These are phyloP conservation scores for Trypethelium eluteriae DNA, from an alignment of 495 filamentous ascomycete genomes.

Conservation along the genomic window DNA sequence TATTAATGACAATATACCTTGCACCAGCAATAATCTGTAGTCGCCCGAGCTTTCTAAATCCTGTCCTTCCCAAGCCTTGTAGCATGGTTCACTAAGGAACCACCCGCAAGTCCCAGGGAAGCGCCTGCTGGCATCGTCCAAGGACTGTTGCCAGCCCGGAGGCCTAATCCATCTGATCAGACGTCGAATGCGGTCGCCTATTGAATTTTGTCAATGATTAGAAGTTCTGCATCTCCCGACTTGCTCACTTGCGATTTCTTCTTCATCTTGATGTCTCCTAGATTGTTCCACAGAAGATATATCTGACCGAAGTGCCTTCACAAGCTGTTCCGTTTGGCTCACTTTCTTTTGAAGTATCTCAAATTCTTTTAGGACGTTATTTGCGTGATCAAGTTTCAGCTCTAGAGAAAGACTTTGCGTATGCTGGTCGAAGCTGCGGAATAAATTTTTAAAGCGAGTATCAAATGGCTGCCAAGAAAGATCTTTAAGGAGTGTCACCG, in stretches of 20 bases:
- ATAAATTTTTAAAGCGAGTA: slow-evolving; percentile 1
- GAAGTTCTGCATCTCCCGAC: slow-evolving; percentile 2
- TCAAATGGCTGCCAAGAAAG: slow-evolving; percentile 7
- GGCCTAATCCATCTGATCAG: slow-evolving; percentile 9
- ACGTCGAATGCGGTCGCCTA: slow-evolving; percentile 1
- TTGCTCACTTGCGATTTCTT: neutral
- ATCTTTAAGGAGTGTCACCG: slow-evolving; percentile 8
- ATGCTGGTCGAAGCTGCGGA: slow-evolving; percentile 2
- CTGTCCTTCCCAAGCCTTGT: slow-evolving; percentile 8
- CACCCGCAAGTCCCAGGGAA: slow-evolving; percentile 6
- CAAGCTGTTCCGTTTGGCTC: slow-evolving; percentile 3
- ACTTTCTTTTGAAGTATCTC: slow-evolving; percentile 4
- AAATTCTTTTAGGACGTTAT: slow-evolving; percentile 6
- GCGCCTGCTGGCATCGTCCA: neutral
- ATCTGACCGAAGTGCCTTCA: slow-evolving; percentile 7
- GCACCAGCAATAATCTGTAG: slow-evolving; percentile 3
- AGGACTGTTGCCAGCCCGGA: slow-evolving; percentile 3
- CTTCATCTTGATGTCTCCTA: slow-evolving; percentile 5
- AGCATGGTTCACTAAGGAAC: slow-evolving; percentile 5
- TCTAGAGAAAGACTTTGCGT: slow-evolving; percentile 4
- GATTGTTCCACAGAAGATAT: slow-evolving; percentile 5
- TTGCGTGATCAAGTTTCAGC: slow-evolving; percentile 3
- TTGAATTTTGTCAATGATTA: slow-evolving; percentile 4
- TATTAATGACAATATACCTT: neutral
- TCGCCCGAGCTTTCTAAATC: slow-evolving; percentile 7